Evolutionary conservation across 2,329 filamentous ascomycete species (phyloP).

Genomic region (Penicillium sp.): DNA sequence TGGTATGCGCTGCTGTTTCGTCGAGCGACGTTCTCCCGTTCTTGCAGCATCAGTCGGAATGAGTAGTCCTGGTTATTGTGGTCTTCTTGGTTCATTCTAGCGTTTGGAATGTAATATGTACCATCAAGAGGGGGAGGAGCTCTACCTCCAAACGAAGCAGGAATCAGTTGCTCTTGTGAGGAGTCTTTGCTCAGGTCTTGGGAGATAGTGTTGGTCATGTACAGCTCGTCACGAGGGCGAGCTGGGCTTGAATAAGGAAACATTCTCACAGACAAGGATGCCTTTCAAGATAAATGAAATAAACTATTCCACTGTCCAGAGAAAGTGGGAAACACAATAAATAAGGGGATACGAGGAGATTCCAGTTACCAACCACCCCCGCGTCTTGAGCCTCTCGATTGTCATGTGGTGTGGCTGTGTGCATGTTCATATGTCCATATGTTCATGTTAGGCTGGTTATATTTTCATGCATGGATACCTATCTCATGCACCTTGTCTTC

Average conservation of each 20-base stretch:
- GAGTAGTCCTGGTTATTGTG: neutral
- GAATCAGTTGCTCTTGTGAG: neutral
- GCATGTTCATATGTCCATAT: neutral
- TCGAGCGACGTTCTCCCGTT: neutral
- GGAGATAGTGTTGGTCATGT: slow-evolving; percentile 1
- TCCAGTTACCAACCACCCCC: neutral
- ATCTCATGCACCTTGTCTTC: too few relatives aligned
- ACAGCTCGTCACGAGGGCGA: neutral
- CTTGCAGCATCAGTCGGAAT: neutral
- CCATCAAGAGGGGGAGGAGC: neutral
- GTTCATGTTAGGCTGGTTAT: neutral
- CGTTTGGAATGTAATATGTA: neutral
- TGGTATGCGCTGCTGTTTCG: neutral
- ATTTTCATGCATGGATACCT: neutral
- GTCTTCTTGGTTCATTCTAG: neutral
- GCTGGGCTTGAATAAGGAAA: neutral
- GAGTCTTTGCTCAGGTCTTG: neutral
- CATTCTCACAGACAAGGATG: neutral
- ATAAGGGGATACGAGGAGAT: neutral
- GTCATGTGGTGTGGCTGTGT: neutral
- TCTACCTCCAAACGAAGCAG: neutral
- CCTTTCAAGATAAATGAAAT: neutral
- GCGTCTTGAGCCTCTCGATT: neutral
- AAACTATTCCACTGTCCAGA: neutral
- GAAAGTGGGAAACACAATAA: neutral